Evolutionary conservation across 75 land plant genomes (phyloP).

Genomic region (Selaginella moellendorffii): DNA sequence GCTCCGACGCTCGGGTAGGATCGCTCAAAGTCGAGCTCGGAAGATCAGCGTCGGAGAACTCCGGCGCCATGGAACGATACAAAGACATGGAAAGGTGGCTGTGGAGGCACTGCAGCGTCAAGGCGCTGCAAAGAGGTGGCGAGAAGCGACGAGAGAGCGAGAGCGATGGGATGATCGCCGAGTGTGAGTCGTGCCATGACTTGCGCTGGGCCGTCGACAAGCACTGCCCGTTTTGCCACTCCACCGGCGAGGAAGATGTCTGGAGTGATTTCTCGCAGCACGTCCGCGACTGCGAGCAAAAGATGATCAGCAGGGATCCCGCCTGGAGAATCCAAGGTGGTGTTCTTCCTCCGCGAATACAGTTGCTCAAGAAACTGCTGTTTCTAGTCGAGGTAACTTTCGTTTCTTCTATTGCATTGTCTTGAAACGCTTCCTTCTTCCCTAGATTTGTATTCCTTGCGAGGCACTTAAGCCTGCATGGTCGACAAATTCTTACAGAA

Average conservation of each 20-base stretch:
- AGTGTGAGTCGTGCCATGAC: constrained; percentile 49
- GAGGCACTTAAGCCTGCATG: constrained; percentile 66
- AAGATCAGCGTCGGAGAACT: too few relatives aligned
- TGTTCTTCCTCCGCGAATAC: too few relatives aligned
- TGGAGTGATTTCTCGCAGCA: constrained; percentile 40
- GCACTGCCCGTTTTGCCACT: constrained; percentile 60
- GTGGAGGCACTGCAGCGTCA: constrained; percentile 46
- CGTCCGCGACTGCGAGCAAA: too few relatives aligned
- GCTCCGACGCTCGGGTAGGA: not conserved
- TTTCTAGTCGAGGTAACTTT: too few relatives aligned
- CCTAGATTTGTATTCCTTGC: constrained; percentile 61
- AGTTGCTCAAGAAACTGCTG: too few relatives aligned
- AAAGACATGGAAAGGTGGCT: constrained; percentile 62
- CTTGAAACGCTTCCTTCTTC: too few relatives aligned
- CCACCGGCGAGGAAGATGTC: constrained; percentile 21
- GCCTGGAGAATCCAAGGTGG: too few relatives aligned
- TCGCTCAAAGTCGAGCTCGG: not conserved
- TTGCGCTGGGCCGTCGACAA: constrained; percentile 35
- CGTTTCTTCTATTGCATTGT: too few relatives aligned
- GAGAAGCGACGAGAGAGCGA: constrained; percentile 33
- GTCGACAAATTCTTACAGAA: constrained; percentile 45
- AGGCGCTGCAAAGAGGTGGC: constrained; percentile 34
- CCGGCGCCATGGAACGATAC: constrained; percentile 39
- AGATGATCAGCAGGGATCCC: too few relatives aligned
- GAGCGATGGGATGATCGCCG: constrained; percentile 29